Conservation (phyloP, 2,329 filamentous ascomycete genomes). For the Clarireedia sp. region DNA sequence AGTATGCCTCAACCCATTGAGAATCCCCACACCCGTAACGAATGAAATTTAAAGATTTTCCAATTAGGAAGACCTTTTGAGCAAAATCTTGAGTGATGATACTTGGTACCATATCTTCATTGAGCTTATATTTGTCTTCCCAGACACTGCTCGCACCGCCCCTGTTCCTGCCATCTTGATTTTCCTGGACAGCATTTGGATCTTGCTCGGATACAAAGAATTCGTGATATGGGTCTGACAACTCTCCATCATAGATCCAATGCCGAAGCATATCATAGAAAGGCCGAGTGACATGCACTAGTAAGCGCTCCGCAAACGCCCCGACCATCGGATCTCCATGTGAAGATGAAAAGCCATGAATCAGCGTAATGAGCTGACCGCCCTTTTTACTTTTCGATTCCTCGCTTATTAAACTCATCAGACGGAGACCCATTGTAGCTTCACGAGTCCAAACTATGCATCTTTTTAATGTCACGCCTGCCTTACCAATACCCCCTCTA, state of each 20-base stretch:
- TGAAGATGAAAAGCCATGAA: conserved; percentile 86
- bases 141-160: conserved; percentile 80
- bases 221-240: conserved; percentile 90
- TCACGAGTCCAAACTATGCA: conserved; percentile 97
- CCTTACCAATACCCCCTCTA: conserved; percentile 67
- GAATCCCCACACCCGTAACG: conserved; percentile 90
- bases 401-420: conserved; percentile 92
- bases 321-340: conserved; percentile 94
- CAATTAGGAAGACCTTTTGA: conserved; percentile 93
- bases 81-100: conserved; percentile 93
- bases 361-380: conserved; percentile 85
- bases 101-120: conserved; percentile 78
- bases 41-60: conserved; percentile 97
- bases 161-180: conserved; percentile 41
- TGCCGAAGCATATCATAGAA: conserved; percentile 94
- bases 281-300: conserved; percentile 79
- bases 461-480: conserved; percentile 86
- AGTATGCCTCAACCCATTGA: conserved; percentile 92
- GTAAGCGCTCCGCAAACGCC: conserved; percentile 81
- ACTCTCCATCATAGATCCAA: conserved; percentile 97
- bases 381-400: conserved; percentile 79
- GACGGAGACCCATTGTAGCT: conserved; percentile 85
- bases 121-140: conserved; percentile 93
- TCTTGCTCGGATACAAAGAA: conserved; percentile 90
- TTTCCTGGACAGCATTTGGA: conserved; percentile 37